Evolutionary conservation across 2,329 filamentous ascomycete genomes (phyloP), one percentile per base, ranked within the genome.

Genomic region (Penicillium sp.): DNA sequence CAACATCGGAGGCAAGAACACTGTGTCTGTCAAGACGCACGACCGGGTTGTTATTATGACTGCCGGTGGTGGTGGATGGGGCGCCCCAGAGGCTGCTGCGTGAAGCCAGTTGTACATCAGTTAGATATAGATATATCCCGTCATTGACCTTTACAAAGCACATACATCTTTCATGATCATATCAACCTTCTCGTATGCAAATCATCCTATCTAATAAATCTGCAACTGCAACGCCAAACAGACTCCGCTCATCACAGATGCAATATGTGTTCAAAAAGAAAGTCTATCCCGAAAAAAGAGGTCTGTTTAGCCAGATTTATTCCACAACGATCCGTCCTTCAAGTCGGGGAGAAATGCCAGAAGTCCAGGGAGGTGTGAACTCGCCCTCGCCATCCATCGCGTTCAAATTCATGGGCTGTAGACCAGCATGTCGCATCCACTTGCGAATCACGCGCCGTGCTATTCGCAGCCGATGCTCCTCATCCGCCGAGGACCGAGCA

Each of bases 291-390:
- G 18, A n/a, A 27, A 16, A 16, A 23, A 10, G 28, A 32, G 32
- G 10, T 11, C 26, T 31, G 16, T 1, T 29, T 18, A 4, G 18
- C 18, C 10, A 3, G 14, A 16, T 16, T 40, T 43, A 55, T 23
- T 59, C 64, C 40, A 62, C 53, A 8, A 67, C 58, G 44, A 95
- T 94, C 39, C 89, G 78, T 1, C 87, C 88, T 64, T 95, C 89
- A 7, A 91, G 51, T 46, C 78, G 77, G 0, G 89, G 89, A 45
- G 84, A 81, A 65, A 95, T 90, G 1, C 87, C 85, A 51, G 79
- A 81, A 7, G 87, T 91, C 88, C 89, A 95, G 54, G 84, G 77
- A 2, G 78, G 76, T 29, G 71, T 71, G 26, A 85, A 81, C 41
- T 82, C 77, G 50, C 72, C 77, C 41, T 81, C 74, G 47, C 77